phyloP scores from a whole-genome alignment of 1,284 basidiomycete genomes.

The Moesziomyces globuligerus region DNA sequence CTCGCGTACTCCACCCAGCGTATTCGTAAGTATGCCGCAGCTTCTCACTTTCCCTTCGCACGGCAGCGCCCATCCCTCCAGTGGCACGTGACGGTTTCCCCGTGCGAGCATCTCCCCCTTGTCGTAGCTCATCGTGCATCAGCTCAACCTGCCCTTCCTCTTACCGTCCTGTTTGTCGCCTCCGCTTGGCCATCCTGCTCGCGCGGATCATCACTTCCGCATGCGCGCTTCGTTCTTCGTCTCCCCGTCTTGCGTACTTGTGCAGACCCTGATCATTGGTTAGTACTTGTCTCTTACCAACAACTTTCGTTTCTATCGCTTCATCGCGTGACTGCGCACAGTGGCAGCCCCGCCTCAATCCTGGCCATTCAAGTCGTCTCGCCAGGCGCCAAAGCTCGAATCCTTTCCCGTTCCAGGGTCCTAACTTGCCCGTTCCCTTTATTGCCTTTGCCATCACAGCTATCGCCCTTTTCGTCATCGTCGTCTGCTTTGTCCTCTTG shows the following conservation, averaged over 20 bases:
- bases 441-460: constrained; percentile 55
- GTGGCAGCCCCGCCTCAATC: not conserved
- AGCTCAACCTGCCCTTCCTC: constrained; percentile 14
- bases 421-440: constrained; percentile 51
- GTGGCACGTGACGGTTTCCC: not conserved
- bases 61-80: not conserved
- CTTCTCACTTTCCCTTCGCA: not conserved
- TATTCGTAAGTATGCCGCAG: constrained; percentile 53
- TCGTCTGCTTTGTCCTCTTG: constrained; percentile 61
- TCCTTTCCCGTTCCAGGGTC: constrained; percentile 11
- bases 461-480: constrained; percentile 62
- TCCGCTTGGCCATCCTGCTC: not conserved
- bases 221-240: not conserved
- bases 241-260: not conserved
- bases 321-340: not conserved
- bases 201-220: not conserved
- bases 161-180: constrained; percentile 1
- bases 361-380: not conserved
- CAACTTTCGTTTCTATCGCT: constrained; percentile 11
- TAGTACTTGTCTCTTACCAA: constrained; percentile 32
- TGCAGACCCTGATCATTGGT: constrained; percentile 60
- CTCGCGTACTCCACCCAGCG: constrained; percentile 52
- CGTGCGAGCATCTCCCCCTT: not conserved
- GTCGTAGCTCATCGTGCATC: not conserved
- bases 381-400: constrained; percentile 25